phyloP scores from a whole-genome alignment of 306 rosid genomes.

The Cicer yamashitae region DNA sequence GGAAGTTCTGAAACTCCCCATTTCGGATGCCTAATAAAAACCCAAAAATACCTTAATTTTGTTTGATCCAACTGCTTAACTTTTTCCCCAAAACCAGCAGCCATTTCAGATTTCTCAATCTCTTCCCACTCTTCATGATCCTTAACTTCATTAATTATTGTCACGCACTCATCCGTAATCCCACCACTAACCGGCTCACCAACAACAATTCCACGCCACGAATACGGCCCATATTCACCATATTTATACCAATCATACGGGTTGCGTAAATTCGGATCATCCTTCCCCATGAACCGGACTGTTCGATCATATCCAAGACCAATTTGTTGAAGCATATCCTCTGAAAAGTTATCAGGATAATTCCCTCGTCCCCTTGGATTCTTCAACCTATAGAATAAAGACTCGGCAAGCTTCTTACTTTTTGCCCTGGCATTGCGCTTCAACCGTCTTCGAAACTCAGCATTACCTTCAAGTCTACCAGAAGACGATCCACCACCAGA shows the following conservation, averaged over 20 bases:
- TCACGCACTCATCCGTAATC: constrained; percentile 74
- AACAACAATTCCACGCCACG: constrained; percentile 89
- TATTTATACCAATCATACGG: constrained; percentile 91
- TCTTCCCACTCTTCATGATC: constrained; percentile 92
- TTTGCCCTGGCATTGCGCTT: constrained; percentile 64
- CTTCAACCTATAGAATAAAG: constrained; percentile 71
- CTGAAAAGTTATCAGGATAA: constrained; percentile 75
- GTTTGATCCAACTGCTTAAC: constrained; percentile 63
- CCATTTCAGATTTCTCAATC: constrained; percentile 86
- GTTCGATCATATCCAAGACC: constrained; percentile 86
- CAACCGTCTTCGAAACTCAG: constrained; percentile 59
- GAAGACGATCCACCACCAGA: constrained; percentile 54
- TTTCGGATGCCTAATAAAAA: constrained; percentile 79
- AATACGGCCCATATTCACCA: constrained; percentile 84
- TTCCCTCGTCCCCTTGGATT: constrained; percentile 60
- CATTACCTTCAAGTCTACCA: constrained; percentile 66
- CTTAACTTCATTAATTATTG: constrained; percentile 72
- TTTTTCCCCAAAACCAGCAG: constrained; percentile 68
- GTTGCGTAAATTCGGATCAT: constrained; percentile 86
- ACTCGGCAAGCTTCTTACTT: constrained; percentile 69
- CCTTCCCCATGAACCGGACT: constrained; percentile 90
- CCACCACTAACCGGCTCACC: constrained; percentile 85
- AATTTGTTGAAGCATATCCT: constrained; percentile 79
- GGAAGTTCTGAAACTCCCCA: constrained; percentile 80
- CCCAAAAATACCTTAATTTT: constrained; percentile 74